Evolutionary conservation across 768 basidiomycete species (phyloP).

Genomic region (Amanita phalloides): DNA sequence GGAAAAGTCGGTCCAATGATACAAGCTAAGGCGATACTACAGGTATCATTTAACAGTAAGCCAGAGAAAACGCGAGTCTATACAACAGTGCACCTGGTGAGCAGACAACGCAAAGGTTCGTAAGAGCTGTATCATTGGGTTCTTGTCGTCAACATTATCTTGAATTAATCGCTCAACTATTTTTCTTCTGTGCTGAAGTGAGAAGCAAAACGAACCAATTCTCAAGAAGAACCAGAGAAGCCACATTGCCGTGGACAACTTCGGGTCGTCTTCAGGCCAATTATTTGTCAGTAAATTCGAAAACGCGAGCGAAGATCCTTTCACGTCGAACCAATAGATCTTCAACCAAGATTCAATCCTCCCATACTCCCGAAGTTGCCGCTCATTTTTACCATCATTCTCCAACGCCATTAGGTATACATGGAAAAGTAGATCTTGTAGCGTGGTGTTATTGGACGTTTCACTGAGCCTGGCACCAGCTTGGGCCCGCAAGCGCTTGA

Average conservation of each 20-base stretch:
- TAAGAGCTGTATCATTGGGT: slow-evolving; percentile 37
- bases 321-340: slow-evolving; percentile 53
- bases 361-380: slow-evolving; percentile 62
- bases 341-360: slow-evolving; percentile 51
- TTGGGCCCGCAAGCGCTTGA: slow-evolving; percentile 45
- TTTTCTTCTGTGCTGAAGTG: background rate
- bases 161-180: background rate
- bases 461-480: slow-evolving; percentile 22
- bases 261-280: slow-evolving; percentile 49
- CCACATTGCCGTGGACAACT: slow-evolving; percentile 63
- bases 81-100: slow-evolving; percentile 29
- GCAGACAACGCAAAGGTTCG: slow-evolving; percentile 61
- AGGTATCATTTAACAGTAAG: slow-evolving; percentile 2
- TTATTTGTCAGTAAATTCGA: slow-evolving; percentile 26
- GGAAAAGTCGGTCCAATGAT: slow-evolving; percentile 48
- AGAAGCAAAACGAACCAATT: slow-evolving; percentile 32
- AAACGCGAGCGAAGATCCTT: slow-evolving; percentile 43
- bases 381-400: slow-evolving; percentile 64
- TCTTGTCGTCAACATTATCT: slow-evolving; percentile 40
- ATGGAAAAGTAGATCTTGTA: slow-evolving; percentile 48
- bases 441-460: slow-evolving; percentile 14
- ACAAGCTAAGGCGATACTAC: slow-evolving; percentile 52
- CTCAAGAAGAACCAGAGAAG: slow-evolving; percentile 64
- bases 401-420: slow-evolving; percentile 75
- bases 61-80: slow-evolving; percentile 4